Evolutionary conservation across 2,329 filamentous ascomycete genomes (phyloP), one percentile per base, ranked within the genome.

Genomic region (Chrysoporthe austroafricana): DNA sequence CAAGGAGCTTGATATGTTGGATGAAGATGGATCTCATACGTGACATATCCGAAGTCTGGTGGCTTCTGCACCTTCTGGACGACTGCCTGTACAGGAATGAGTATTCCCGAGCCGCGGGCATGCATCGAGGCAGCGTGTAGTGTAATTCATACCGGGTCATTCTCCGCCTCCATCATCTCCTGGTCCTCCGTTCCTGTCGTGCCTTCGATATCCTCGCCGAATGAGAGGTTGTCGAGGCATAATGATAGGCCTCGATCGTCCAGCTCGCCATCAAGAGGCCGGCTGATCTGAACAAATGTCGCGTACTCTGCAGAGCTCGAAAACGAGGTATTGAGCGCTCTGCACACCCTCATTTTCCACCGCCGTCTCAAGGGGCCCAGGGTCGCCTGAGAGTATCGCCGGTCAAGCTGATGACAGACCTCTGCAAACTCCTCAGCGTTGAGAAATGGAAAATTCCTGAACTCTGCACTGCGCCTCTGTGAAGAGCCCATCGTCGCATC

Each of bases 1-100:
- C 91, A 91, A 9, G 92, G 92, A 58, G 90, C 86, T 70, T 85
- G 85, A 79, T 94, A 95, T 66, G 89, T 91, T 66, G 90, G 87
- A 73, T 93, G 92, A 69, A 91, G 83, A 74, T 92, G 85, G 73
- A 94, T 88, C 77, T 93, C 90, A 79, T 94, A 94, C 69, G 86
- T 84, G 72, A 92, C 87, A 73, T 83, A 80, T 66, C 80, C 80
- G 70, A 77, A 76, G 69, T 78, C 79, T 67, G 75, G 74, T 60
- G 71, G 73, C 57, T 73, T 70, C 42, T 72, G 71, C 21, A 73
- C 73, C 62, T 73, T 79, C 42, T 74, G 69, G 44, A 85, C 72
- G 56, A 77, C 79, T 54, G 81, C 81, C 83, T 86, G 67, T 2
- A 14, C n/a, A 16, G 46, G 65, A 32, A 60, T 63, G 54, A 65